Base-by-base conservation (phyloP, 345 rosid genomes). In the Carallia pectinifolia region DNA sequence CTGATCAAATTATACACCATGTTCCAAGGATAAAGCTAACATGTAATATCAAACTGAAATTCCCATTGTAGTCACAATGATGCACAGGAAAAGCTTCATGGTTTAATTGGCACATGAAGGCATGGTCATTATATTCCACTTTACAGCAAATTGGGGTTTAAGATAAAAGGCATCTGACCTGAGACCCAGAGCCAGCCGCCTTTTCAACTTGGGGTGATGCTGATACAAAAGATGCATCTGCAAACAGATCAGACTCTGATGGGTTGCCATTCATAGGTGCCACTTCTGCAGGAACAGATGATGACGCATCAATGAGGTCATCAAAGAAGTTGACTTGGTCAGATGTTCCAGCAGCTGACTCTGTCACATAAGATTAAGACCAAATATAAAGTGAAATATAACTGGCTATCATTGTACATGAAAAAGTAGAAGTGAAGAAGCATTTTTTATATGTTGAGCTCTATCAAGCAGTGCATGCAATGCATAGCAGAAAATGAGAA, bases 161-260 rank as follows among this genome's bases (percentile, higher is more conserved):
- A 27, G 60, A 56, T 38, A 66, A 48, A 55, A 59, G 53, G 62
- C 18, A 62, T 53, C 75, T 65, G 7, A 94, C 98, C 92, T 84
- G 87, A 74, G 82, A 50, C 75, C 80, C 81, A 60, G 92, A 76
- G 82, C 71, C 80, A 74, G 77, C 71, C 55, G 48, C 86, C 52
- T 83, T 66, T 78, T 82, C 85, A 62, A 13, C 80, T 72, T 80
- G 81, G 61, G 89, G 70, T 23, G 90, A 70, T 69, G 99, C 98
- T 40, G 97, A 95, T 64, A 95, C 94, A 81, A 95, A 95, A 75
- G 80, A 67, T 77, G 98, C 98, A 86, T 92, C 98, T 66, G 93
- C 99, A 84, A 95, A 95, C 71, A 95, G 89, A 80, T 95, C 99
- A 68, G 70, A 85, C 58, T 89, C 96, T 16, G 83, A 70, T 64